Evolutionary conservation across 306 rosid species (phyloP), one percentile per base, ranked within the genome.

Genomic region (Canavalia ensiformis): DNA sequence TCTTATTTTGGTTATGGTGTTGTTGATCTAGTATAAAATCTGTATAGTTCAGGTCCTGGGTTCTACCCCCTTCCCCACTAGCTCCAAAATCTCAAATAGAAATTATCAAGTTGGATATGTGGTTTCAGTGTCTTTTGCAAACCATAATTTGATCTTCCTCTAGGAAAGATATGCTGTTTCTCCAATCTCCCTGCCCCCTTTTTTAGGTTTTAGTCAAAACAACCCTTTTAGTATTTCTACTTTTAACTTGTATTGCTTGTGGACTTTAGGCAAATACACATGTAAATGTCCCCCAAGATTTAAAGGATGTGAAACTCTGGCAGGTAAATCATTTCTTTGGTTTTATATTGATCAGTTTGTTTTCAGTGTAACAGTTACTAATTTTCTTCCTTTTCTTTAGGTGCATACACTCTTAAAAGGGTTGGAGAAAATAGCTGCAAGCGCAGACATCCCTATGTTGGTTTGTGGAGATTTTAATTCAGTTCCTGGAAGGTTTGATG

Each of bases 401-500:
- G 98, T 93, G 82, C 99, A 95, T 80, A 95, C 99, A 55, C 93
- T 95, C 78, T 88, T 95, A 33, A 95, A 95, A 83, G 99, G 98
- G 82, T 88, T 95, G 91, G 99, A 95, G 71, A 95, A 93, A 89
- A 93, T 95, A 78, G 96, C 98, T 66, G 92, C 92, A 63, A 93
- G 97, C 76, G 98, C 98, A 50, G 98, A 93, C 82, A 93, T 95
- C 79, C 99, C 99, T n/a, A 95, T 95, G 97, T 67, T 95, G 90
- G 98, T 95, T 79, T 95, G 99, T 84, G 99, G 99, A 73, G 98
- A 95, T 78, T 95, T 95, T 84, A 95, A 92, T 83, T 93, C 99
- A 2, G 85, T 89, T 77, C 99, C 99, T 10, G 96, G 98, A 88
- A 95, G 99, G 99, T 95, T 67, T 74, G 89, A 75, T 75, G 42